Evolutionary conservation across 305 asterid genomes (phyloP), one percentile per base, ranked within the genome.

Genomic region (Salvia sclarea): DNA sequence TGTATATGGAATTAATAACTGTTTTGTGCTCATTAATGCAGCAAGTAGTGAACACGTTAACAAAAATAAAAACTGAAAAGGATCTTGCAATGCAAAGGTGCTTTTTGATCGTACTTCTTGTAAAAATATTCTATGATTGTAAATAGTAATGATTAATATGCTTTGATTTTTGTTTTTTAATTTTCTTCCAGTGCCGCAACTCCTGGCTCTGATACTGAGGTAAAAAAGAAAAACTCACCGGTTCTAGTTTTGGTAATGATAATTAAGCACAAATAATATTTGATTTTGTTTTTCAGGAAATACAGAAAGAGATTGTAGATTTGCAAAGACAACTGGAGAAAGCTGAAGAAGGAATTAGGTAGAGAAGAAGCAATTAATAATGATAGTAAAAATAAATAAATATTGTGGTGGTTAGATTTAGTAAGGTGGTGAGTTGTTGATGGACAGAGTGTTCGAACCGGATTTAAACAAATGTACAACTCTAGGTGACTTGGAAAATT

Each of bases 11-110:
- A 9, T 43, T 33, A 22, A 53, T 57, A 37, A 25, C 22, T 54
- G 1, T 13, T 3, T 59, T 7, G 37, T 64, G 6, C 20, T 14
- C 57, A 58, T 61, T 66, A 45, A 17, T 84, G 88, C 88, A 86
- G 93, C 85, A 77, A 74, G 78, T 86, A 58, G 76, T 82, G 69
- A 77, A 61, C 82, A 84, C 88, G 28, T 64, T 86, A 66, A 66
- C 78, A 57, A 84, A 82, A 58, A 82, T 86, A 38, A 84, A 75
- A 79, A 79, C 62, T 31, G 90, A 86, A 61, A 84, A 84, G 76
- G 93, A 86, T 69, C 64, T 77, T 43, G 82, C 86, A 7, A 80
- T 80, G 74, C 84, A 80, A 72, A 84, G 93, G 92, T 86, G 4
- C 2, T 37, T 38, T 38, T 38, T 33, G 28, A 35, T 44, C 14